Percentiles rank a stretch among this genome's conserved stretches.
phyloP scores from a whole-genome alignment of 169 alveolate species.

The Cryptosporidium sp. region DNA sequence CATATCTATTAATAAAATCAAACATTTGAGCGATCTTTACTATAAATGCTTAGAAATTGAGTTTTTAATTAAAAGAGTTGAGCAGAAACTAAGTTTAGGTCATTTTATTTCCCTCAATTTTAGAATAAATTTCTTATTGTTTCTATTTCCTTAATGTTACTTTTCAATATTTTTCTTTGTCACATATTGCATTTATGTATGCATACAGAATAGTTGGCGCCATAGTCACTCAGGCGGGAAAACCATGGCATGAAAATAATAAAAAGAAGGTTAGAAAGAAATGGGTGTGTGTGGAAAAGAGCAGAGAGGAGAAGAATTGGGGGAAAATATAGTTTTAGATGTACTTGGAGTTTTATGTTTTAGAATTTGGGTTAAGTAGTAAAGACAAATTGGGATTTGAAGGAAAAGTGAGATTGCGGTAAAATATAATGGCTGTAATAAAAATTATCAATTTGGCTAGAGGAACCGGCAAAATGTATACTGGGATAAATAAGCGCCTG shows the following conservation, averaged over 20 bases:
- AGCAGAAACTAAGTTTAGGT: neutral
- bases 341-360: neutral
- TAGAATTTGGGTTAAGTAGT: too few relatives aligned
- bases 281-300: neutral
- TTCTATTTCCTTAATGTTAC: neutral
- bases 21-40: constrained; percentile 20
- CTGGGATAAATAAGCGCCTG: constrained; percentile 58
- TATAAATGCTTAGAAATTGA: too few relatives aligned
- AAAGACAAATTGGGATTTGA: neutral
- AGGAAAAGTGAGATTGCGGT: neutral
- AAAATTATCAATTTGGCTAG: neutral
- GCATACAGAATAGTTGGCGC: constrained; percentile 32
- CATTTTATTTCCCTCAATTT: neutral
- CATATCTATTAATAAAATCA: constrained; percentile 57
- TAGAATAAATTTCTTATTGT: neutral
- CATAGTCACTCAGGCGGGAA: constrained; percentile 25
- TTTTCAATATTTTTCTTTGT: neutral
- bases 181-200: constrained; percentile 7
- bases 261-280: neutral
- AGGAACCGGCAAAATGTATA: constrained; percentile 14
- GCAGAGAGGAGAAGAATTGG: too few relatives aligned
- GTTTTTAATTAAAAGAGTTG: too few relatives aligned
- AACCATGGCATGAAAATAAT: neutral
- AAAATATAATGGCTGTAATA: neutral
- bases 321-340: too few relatives aligned